Conservation (phyloP, 345 rosid genomes). For the Bruguiera sexangula region DNA sequence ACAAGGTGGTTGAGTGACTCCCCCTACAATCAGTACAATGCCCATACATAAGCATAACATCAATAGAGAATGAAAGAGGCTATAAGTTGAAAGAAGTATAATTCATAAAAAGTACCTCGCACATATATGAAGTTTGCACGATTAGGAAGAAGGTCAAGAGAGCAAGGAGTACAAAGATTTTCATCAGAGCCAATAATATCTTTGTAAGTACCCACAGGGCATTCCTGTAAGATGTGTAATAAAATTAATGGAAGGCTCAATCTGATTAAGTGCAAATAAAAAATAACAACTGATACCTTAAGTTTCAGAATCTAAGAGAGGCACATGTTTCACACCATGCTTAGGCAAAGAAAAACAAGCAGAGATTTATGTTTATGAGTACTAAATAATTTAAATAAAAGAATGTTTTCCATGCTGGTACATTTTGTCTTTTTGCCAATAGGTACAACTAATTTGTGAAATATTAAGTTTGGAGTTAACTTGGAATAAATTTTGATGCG, state of each 20-base stretch:
- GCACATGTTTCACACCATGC: too few species aligned
- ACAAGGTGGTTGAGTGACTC: slow-evolving; percentile 62
- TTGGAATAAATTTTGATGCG: too few species aligned
- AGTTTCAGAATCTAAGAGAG: too few species aligned
- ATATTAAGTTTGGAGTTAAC: too few species aligned
- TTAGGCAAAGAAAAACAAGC: too few species aligned
- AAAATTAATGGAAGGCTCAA: slow-evolving; percentile 3
- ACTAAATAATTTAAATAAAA: too few species aligned
- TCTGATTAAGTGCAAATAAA: too few species aligned
- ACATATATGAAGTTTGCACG: slow-evolving; percentile 78
- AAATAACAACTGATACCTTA: too few species aligned
- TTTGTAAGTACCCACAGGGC: slow-evolving; percentile 95
- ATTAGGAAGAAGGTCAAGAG: slow-evolving; percentile 69
- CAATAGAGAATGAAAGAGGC: slow-evolving; percentile 7
- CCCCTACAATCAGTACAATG: slow-evolving; percentile 55
- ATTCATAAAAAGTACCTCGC: slow-evolving; percentile 52
- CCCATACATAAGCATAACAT: slow-evolving; percentile 9
- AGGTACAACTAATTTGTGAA: too few species aligned
- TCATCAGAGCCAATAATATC: slow-evolving; percentile 78
- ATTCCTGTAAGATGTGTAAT: slow-evolving; percentile 56
- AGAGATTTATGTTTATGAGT: too few species aligned
- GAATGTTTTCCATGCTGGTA: too few species aligned
- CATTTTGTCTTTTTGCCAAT: too few species aligned
- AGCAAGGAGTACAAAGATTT: slow-evolving; percentile 79
- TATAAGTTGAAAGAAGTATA: slow-evolving; percentile 1